Evolutionary conservation across 345 rosid genomes (phyloP).

Genomic region (Pistacia integerrima): DNA sequence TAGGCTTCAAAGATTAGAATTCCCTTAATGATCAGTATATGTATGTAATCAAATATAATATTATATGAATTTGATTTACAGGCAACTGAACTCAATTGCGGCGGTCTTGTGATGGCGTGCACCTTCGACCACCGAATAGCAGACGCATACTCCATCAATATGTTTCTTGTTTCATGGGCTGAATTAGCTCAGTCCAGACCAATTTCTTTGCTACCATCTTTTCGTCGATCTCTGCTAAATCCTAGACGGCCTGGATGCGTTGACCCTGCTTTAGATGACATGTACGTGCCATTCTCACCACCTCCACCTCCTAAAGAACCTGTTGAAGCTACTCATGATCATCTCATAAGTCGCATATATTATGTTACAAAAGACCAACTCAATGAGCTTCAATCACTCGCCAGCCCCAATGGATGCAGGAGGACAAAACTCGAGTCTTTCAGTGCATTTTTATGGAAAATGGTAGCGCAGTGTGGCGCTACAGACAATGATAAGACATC

Average conservation of each 20-base stretch:
- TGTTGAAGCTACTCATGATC: slow-evolving; percentile 5
- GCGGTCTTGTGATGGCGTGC: slow-evolving; percentile 66
- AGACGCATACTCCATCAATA: slow-evolving; percentile 72
- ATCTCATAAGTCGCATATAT: slow-evolving; percentile 59
- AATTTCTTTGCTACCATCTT: slow-evolving; percentile 48
- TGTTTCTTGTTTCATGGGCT: slow-evolving; percentile 79
- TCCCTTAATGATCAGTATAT: no score
- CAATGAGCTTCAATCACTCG: slow-evolving; percentile 40
- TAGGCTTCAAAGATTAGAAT: no score
- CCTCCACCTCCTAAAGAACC: slow-evolving; percentile 47
- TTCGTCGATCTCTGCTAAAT: slow-evolving; percentile 57
- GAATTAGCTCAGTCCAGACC: slow-evolving; percentile 48
- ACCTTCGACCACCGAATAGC: slow-evolving; percentile 79
- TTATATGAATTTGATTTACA: slow-evolving; percentile 17
- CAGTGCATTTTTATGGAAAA: slow-evolving; percentile 71
- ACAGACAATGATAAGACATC: slow-evolving; percentile 19
- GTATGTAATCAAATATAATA: no score
- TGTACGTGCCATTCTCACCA: slow-evolving; percentile 54
- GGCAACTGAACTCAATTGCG: slow-evolving; percentile 70
- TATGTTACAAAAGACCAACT: slow-evolving; percentile 41
- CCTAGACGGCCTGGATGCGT: slow-evolving; percentile 47
- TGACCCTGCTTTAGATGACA: slow-evolving; percentile 43
- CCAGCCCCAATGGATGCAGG: slow-evolving; percentile 32
- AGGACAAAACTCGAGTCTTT: slow-evolving; percentile 68
- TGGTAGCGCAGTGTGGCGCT: slow-evolving; percentile 42